Base-by-base conservation (phyloP, 2,329 filamentous ascomycete genomes). In the Mariannaea elegans region DNA sequence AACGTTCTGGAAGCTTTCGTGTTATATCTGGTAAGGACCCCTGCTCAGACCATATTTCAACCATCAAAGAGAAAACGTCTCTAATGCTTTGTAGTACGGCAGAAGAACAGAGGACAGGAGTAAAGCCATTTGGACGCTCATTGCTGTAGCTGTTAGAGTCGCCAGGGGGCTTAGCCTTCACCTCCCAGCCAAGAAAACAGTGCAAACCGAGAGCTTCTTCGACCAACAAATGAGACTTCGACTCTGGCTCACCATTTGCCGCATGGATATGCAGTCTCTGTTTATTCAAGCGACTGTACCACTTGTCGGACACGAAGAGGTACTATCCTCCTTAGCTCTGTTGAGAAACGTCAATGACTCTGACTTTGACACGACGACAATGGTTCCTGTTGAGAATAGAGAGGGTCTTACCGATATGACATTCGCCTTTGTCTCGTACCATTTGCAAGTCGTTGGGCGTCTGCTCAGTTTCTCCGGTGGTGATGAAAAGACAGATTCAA, bases 1-100 rank as follows among this genome's bases (percentile, higher is more conserved):
- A 69, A 69, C 5, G 62, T 71, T 16, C 62, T 73, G 2, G 71
- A 73, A 34, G 71, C 71, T 1, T 74, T 74, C 56, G 63, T 73
- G 18, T 49, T 74, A 19, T 74, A 73, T 52, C 50, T 64, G 34
- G 59, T 62, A 38, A 44, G 62, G 31, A 2, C 5, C 36, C 4
- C 21, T 7, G 24, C 21, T 3, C 38, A 23, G 10, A 23, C 21
- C 27, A 18, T 14, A 23, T 14, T 39, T 16, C 21, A 23, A 6
- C 23, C 23, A 27, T 27, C 24, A 5, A 27, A 27, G 24, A 14
- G 12, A 42, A 16, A 41, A 5, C 1, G 12, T 5, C 18, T 23
- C 23, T 36, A 31, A 56, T 9, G 23, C 16, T 34, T 4, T 7
- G 32, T 23, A 64, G 61, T 44, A 45, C 23, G 50, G 48, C 5